These are phyloP conservation scores for Chlorella variabilis DNA, from an alignment of 163 green algal species.

Conservation along the genomic window DNA sequence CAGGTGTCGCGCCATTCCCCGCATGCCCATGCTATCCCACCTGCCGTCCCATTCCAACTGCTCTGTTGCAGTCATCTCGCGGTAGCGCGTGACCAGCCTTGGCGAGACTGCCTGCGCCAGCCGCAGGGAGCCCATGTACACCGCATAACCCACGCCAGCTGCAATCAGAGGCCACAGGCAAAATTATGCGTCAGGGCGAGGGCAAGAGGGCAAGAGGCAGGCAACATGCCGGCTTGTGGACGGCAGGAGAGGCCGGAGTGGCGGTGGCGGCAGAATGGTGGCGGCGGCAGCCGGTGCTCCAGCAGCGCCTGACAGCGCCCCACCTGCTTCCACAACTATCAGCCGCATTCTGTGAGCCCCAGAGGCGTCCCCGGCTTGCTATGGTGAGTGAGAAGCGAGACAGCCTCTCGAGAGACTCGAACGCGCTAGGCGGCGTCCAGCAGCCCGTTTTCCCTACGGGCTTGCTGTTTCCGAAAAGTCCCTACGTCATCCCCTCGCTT, in stretches of 20 bases:
- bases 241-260: not conserved
- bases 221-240: not conserved
- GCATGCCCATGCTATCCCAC: too few relatives aligned
- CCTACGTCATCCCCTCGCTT: too few relatives aligned
- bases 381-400: too few relatives aligned
- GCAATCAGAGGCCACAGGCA: not conserved
- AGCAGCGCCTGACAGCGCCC: too few relatives aligned
- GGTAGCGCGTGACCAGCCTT: slow-evolving; percentile 1
- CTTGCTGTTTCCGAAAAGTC: too few relatives aligned
- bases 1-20: too few relatives aligned
- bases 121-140: slow-evolving; percentile 14
- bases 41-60: slow-evolving; percentile 51
- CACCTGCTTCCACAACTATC: not conserved
- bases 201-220: not conserved
- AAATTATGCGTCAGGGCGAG: not conserved
- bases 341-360: not conserved
- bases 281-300: too few relatives aligned
- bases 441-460: too few relatives aligned
- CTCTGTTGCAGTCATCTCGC: slow-evolving; percentile 9
- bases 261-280: not conserved
- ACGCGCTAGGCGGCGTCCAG: too few relatives aligned
- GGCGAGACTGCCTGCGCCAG: slow-evolving; percentile 34
- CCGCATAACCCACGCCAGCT: not conserved
- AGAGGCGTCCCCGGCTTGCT: too few relatives aligned
- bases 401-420: too few relatives aligned